A percentile compares a stretch with the other conserved stretches of the same genome.
Conservation (phyloP, 257 asterid species). For the Thymus mandschuricus region DNA sequence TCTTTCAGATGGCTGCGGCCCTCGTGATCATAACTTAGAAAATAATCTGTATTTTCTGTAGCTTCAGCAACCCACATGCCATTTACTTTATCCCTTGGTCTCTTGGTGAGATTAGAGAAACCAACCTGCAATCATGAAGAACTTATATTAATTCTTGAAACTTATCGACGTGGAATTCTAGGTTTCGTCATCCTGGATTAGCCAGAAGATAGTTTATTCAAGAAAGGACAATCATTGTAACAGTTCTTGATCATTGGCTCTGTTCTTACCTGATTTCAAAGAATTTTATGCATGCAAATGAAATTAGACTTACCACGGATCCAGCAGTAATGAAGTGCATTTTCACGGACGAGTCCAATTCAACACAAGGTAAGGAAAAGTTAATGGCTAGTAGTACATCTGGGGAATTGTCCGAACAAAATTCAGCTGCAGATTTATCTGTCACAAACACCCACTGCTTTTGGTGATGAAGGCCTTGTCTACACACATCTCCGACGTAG, state of each 20-base stretch:
- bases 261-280: background rate
- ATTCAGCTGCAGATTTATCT: slow-evolving; percentile 59
- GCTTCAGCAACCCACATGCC: slow-evolving; percentile 96
- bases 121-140: slow-evolving; percentile 66
- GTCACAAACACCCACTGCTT: slow-evolving; percentile 95
- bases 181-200: background rate
- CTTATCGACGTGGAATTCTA: background rate
- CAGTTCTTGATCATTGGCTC: background rate
- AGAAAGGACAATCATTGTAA: background rate
- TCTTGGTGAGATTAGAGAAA: slow-evolving; percentile 80
- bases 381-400: slow-evolving; percentile 74
- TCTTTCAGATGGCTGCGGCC: slow-evolving; percentile 61
- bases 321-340: slow-evolving; percentile 63
- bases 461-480: slow-evolving; percentile 53
- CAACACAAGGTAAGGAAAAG: slow-evolving; percentile 59
- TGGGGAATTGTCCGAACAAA: slow-evolving; percentile 39
- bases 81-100: slow-evolving; percentile 66
- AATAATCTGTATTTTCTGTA: slow-evolving; percentile 78
- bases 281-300: background rate
- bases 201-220: background rate
- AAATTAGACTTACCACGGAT: slow-evolving; percentile 62
- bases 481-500: slow-evolving; percentile 76
- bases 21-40: slow-evolving; percentile 53
- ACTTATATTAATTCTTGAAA: background rate
- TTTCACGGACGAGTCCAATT: slow-evolving; percentile 54